Percentiles rank a stretch among this genome's conserved stretches.
These are phyloP conservation scores for Apophysomyces variabilis DNA, from an alignment of 371 early-diverging fungal genomes.

Conservation along the genomic window DNA sequence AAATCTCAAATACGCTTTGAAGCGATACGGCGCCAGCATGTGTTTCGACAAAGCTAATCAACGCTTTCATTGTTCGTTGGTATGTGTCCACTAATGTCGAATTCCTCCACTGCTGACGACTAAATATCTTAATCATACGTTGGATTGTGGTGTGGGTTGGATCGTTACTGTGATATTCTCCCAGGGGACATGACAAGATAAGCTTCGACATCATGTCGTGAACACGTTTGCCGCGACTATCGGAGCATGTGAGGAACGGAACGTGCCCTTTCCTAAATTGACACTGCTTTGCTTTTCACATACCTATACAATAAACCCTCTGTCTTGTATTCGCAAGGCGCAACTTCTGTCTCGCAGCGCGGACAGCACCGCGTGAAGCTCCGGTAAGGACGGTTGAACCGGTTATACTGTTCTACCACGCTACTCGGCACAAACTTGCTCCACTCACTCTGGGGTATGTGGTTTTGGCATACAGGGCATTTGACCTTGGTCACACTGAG, in stretches of 20 bases:
- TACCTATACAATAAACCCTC: neutral
- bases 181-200: neutral
- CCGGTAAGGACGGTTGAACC: conserved; percentile 70
- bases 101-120: conserved; percentile 36
- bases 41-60: conserved; percentile 17
- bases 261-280: no score
- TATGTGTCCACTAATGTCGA: conserved; percentile 33
- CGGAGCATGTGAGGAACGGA: neutral
- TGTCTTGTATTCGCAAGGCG: conserved; percentile 39
- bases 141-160: conserved; percentile 12
- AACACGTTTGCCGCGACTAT: conserved; percentile 11
- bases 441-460: conserved; percentile 67
- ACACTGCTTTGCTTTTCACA: no score
- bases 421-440: conserved; percentile 46
- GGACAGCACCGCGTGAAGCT: conserved; percentile 64
- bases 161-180: conserved; percentile 1
- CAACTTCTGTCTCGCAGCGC: conserved; percentile 62
- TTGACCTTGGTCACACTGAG: conserved; percentile 66
- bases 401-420: conserved; percentile 55
- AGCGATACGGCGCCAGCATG: conserved; percentile 8
- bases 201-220: conserved; percentile 9
- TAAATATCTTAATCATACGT: conserved; percentile 23
- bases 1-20: conserved; percentile 24
- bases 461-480: conserved; percentile 63
- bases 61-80: conserved; percentile 23